These are phyloP conservation scores for Fusarium odoratissimum DNA, from an alignment of 2,329 filamentous ascomycete genomes.

Conservation along the genomic window DNA sequence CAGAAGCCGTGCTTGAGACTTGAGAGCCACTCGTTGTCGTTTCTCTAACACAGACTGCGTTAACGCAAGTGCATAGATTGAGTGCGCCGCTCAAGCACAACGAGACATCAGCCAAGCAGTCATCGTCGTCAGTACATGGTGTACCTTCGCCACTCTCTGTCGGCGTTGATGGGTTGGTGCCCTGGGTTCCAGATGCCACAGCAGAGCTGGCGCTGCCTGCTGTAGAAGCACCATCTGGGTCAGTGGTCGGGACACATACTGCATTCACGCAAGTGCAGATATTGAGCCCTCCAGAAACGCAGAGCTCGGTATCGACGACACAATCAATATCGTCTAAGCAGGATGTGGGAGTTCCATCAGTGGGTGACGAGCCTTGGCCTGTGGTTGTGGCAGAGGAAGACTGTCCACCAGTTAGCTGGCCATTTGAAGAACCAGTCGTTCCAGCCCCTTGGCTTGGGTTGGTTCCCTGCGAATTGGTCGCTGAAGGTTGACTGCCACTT, in stretches of 20 bases:
- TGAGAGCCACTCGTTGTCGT: background rate
- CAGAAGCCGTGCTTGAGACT: background rate
- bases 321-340: constrained; percentile 22
- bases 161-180: background rate
- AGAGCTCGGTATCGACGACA: background rate
- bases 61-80: constrained; percentile 14
- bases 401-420: background rate
- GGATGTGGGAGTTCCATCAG: background rate
- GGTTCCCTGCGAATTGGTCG: background rate
- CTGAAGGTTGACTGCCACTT: background rate
- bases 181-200: background rate
- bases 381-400: background rate
- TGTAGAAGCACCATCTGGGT: background rate
- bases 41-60: constrained; percentile 13
- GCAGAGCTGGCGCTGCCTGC: background rate
- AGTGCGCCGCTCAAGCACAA: background rate
- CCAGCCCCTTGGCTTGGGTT: background rate
- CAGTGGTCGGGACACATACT: background rate
- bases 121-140: background rate
- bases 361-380: background rate
- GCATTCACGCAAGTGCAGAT: constrained; percentile 11
- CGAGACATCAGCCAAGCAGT: constrained; percentile 1
- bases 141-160: background rate
- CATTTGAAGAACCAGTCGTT: background rate
- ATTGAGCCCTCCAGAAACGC: constrained; percentile 1